These are phyloP conservation scores for Adiantum capillusveneris DNA, from an alignment of 75 land plant species.

Conservation along the genomic window DNA sequence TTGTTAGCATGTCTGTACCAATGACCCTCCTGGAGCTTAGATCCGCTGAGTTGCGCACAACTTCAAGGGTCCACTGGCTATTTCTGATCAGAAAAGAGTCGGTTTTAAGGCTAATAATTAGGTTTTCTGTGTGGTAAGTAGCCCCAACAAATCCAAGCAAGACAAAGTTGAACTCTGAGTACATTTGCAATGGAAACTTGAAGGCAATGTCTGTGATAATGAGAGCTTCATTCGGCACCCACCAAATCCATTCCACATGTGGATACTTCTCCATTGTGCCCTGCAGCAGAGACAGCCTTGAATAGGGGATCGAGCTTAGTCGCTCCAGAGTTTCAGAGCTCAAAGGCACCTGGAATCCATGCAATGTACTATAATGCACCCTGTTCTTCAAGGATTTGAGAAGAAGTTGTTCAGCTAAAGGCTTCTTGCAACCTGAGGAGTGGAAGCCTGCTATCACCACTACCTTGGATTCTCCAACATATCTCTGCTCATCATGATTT, in stretches of 20 bases:
- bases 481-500: too few species aligned
- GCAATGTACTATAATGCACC: constrained; percentile 70
- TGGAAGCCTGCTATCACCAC: too few species aligned
- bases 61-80: constrained; percentile 80
- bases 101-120: constrained; percentile 70
- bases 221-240: constrained; percentile 80
- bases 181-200: constrained; percentile 73
- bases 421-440: too few species aligned
- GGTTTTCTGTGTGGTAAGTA: constrained; percentile 64
- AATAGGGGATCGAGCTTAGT: constrained; percentile 17
- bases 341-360: constrained; percentile 61
- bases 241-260: constrained; percentile 67
- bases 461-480: too few species aligned
- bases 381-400: constrained; percentile 70
- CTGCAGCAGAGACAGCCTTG: constrained; percentile 60
- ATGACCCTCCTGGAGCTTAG: too few species aligned
- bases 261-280: constrained; percentile 60
- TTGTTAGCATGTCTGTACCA: too few species aligned
- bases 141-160: constrained; percentile 87
- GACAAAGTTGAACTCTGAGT: constrained; percentile 58
- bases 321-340: constrained; percentile 75
- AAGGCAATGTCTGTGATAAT: constrained; percentile 86
- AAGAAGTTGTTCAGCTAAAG: too few species aligned
- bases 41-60: too few species aligned
- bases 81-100: constrained; percentile 79